Base-by-base conservation (phyloP, 2,329 filamentous ascomycete genomes). In the Colletotrichum higginsianum region DNA sequence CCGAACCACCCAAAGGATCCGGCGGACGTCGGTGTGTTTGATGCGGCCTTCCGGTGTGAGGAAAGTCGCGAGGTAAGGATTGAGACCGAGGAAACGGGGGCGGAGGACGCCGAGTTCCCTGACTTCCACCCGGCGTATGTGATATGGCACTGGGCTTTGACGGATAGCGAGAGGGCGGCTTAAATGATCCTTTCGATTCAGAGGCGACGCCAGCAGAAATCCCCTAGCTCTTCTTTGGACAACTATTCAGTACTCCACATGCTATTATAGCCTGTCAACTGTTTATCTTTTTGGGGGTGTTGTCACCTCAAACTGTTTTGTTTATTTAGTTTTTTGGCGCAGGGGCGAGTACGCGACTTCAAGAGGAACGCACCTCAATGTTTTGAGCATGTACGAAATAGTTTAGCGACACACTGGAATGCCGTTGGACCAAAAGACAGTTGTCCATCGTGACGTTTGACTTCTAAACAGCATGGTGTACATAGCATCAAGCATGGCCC, bases 1-100 rank as follows among this genome's bases (percentile, higher is more conserved):
- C 69, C 69, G 46, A 68, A 68, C 42, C 65, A 72, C 46, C 65
- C 65, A 46, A 52, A 60, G 11, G 65, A 72, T 30, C 69, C 69
- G 12, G 53, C 58, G 23, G 65, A 68, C 16, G 58, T 53, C 16
- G 47, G 52, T 2, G 46, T 23, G n/a, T 72, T 72, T 50, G 69
- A 72, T 21, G 69, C 52, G 4, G 65, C 69, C 30, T 72, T 72
- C 9, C 52, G 58, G 40, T 60, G 58, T 26, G 69, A 72, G 26
- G 69, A 72, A 46, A 38, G 60, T 47, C 18, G 30, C 21, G 58
- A 49, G 46, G 42, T 60, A 11, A 40, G 60, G 40, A 18, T 72
- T 0, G 46, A 60, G 15, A 40, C 53, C 7, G 58, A 72, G n/a
- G 65, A 72, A 21, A 21, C 46, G 13, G 4, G 50, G 46, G 58